Base-by-base conservation (phyloP, 164 flowering plant species). In the Macadamia integrifolia region DNA sequence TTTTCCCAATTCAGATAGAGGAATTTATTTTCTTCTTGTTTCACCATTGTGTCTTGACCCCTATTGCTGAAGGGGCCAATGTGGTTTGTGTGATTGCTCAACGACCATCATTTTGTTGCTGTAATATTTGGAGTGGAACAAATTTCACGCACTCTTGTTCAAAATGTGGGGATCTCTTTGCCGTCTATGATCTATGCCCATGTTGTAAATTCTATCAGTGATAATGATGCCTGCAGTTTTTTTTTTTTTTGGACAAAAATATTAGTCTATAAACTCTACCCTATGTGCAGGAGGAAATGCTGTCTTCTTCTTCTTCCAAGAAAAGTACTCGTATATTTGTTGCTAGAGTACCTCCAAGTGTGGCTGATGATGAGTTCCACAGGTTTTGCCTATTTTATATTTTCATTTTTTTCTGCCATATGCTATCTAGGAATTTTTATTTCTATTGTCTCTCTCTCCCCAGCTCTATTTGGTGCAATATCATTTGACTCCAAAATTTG, bases 261-360 rank as follows among this genome's bases (percentile, higher is more conserved):
- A 18, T 15, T 57, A 49, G 6, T 4, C 31, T 8, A 64, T 50
- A 10, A 64, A 64, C 6, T 29, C 17, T 11, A 52, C 10, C 48
- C 44, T 32, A 29, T 56, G 7, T 46, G 35, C 75, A 79, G 80
- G 80, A 80, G 71, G 83, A 77, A 42, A 80, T 77, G 80, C 64
- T 66, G 23, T 50, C 71, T 40, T 15, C 40, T 35, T 35, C 40
- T 35, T 35, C 79, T n/a, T 50, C 74, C 12, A 72, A 72, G 73
- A 77, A 69, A 57, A 79, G 59, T 29, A 73, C 77, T 59, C 73
- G 83, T 66, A 68, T 77, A 60, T 80, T 80, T 77, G 80, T 80
- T 15, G 83, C 83, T 17, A 77, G 83, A 66, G 73, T 80, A 61
- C 77, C 79, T 43, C 66, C 71, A 49, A 75, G 80, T 66, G 80